phyloP scores from a whole-genome alignment of 2,329 filamentous ascomycete species.

The Fusarium poae region DNA sequence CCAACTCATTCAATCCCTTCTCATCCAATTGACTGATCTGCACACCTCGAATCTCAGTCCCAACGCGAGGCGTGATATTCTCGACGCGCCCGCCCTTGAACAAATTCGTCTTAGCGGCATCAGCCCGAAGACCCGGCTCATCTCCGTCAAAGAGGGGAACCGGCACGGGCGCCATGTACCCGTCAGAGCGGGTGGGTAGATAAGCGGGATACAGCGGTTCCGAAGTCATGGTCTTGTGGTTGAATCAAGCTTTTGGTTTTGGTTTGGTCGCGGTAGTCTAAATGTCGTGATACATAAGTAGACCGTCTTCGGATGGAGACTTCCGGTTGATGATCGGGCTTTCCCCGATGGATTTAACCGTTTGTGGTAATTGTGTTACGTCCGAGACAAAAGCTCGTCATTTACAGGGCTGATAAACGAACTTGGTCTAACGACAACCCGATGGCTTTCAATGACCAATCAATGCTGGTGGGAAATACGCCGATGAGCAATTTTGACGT shows the following conservation, averaged over 20 bases:
- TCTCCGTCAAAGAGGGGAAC: conserved; percentile 49
- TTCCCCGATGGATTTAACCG: conserved; percentile 28
- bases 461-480: not conserved
- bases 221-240: conserved; percentile 18
- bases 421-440: not conserved
- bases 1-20: conserved; percentile 50
- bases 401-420: conserved; percentile 30
- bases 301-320: conserved; percentile 22
- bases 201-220: conserved; percentile 52
- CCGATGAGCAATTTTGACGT: not conserved
- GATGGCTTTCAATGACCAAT: conserved; percentile 5
- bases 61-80: conserved; percentile 50
- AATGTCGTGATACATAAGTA: not conserved
- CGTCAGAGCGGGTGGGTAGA: conserved; percentile 52
- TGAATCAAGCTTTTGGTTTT: not conserved
- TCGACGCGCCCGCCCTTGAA: conserved; percentile 32
- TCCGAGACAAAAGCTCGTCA: conserved; percentile 13
- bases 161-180: conserved; percentile 43
- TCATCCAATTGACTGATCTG: conserved; percentile 47
- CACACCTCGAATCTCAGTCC: conserved; percentile 48
- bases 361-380: not conserved
- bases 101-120: conserved; percentile 45
- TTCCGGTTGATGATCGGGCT: conserved; percentile 14
- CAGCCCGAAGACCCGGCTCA: conserved; percentile 51
- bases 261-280: not conserved